Evolutionary conservation across 2,329 filamentous ascomycete genomes (phyloP).

Genomic region (Colletotrichum musicola): DNA sequence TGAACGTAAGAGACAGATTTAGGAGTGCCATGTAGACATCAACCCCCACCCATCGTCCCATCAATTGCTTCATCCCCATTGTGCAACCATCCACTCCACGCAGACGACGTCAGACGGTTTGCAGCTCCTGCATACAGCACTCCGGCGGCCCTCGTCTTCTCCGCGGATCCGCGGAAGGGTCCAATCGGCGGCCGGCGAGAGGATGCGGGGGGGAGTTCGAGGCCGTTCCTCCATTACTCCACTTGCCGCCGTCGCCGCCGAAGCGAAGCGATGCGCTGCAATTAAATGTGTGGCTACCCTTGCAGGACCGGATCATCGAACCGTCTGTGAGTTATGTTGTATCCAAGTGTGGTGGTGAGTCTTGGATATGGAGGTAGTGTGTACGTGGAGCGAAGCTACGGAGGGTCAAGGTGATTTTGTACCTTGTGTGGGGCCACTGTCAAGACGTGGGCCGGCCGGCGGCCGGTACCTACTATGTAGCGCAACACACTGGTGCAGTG

Average conservation of each 20-base stretch:
- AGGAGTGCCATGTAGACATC: too few species aligned
- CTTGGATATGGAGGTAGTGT: neutral
- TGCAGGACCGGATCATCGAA: neutral
- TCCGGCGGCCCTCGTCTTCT: neutral
- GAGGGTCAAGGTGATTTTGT: too few species aligned
- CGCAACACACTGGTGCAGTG: neutral
- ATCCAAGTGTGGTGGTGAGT: neutral
- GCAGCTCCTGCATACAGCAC: neutral
- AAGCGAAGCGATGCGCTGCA: too few species aligned
- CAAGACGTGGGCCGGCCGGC: too few species aligned
- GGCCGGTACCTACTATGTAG: too few species aligned
- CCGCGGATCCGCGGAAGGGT: constrained; percentile 16
- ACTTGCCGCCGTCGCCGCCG: too few species aligned
- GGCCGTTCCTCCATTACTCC: neutral
- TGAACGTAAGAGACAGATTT: too few species aligned
- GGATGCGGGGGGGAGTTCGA: constrained; percentile 10
- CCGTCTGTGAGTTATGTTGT: neutral
- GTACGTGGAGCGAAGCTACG: too few species aligned
- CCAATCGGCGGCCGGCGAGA: neutral
- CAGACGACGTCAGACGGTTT: constrained; percentile 31
- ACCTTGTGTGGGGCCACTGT: too few species aligned
- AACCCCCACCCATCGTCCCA: neutral
- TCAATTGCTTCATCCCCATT: constrained; percentile 15
- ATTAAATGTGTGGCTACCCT: too few species aligned
- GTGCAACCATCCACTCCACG: neutral